Base-by-base conservation (phyloP, 2,329 filamentous ascomycete species). In the Ascomycota sp. region DNA sequence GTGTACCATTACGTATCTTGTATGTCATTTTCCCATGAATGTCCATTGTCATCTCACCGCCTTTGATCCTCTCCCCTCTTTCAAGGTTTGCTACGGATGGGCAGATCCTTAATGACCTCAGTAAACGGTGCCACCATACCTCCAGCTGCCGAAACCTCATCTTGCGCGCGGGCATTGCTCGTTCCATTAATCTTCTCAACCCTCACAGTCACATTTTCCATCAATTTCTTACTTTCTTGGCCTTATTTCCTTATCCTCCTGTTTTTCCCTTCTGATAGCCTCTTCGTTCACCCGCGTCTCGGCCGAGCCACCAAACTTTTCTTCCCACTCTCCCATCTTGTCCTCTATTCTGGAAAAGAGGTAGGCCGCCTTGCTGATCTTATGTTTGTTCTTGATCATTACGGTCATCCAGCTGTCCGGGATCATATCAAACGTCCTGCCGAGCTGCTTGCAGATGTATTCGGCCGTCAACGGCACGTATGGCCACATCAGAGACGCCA, bases 321-420 rank as follows among this genome's bases (percentile, higher is more conserved):
- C 69, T 34, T 76, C 71, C 83, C 83, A 93, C 48, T 86, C 77
- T 30, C 76, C 69, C 28, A 78, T 86, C 51, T 79, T 74, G 8
- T 75, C 63, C 38, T 83, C 78, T 44, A 93, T 93, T 31, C 66
- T 68, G n/a, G 69, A 69, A 55, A 93, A 93, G 21, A 93, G 62
- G 25, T 82, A 75, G 38, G 70, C 67, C 1, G 83, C 71, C 46
- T 76, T 75, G 40, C 81, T 80, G 38, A 94, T 76, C 47, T 74
- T 75, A 56, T 93, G 82, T 33, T 76, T 77, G 1, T 75, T 63
- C 43, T 70, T 62, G 39, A 89, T 57, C 3, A 61, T 53, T 35
- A 69, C 61, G n/a, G 55, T 52, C 12, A 48, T 45, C 75, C 79
- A 89, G 27, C 57, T 61, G 36, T 75, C 66, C 2, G 78, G 75